Percentiles rank a stretch among this genome's conserved stretches.
phyloP scores from a whole-genome alignment of 768 basidiomycete genomes.

The Mycena crocata region DNA sequence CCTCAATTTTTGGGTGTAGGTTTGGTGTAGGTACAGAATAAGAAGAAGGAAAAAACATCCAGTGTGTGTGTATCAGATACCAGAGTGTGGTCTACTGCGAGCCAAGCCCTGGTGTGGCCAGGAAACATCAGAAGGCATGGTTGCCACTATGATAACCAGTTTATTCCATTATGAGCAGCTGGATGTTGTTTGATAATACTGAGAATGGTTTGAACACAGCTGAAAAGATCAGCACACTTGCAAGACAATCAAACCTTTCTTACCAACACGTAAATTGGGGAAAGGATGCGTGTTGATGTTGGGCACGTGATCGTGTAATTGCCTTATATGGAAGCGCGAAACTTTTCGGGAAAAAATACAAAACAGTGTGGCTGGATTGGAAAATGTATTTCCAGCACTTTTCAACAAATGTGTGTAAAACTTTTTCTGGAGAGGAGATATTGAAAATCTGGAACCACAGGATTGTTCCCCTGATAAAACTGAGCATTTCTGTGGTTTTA shows the following conservation, averaged over 20 bases:
- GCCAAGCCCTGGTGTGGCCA: no score
- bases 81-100: no score
- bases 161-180: no score
- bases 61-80: neutral
- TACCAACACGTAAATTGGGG: neutral
- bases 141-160: no score
- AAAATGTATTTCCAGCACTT: neutral
- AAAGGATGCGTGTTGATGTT: neutral
- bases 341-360: neutral
- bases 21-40: neutral
- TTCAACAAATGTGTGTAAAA: neutral
- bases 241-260: neutral
- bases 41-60: no score
- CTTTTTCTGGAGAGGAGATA: neutral
- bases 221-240: no score
- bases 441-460: conserved; percentile 5
- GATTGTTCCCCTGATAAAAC: neutral
- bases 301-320: neutral
- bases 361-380: neutral
- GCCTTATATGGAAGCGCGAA: conserved; percentile 11
- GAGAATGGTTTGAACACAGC: neutral
- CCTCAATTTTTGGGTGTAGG: neutral
- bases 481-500: neutral
- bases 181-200: no score
- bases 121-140: no score